These are phyloP conservation scores for Rhodosporidiobolus odoratus DNA, from an alignment of 768 basidiomycete species.

Conservation along the genomic window DNA sequence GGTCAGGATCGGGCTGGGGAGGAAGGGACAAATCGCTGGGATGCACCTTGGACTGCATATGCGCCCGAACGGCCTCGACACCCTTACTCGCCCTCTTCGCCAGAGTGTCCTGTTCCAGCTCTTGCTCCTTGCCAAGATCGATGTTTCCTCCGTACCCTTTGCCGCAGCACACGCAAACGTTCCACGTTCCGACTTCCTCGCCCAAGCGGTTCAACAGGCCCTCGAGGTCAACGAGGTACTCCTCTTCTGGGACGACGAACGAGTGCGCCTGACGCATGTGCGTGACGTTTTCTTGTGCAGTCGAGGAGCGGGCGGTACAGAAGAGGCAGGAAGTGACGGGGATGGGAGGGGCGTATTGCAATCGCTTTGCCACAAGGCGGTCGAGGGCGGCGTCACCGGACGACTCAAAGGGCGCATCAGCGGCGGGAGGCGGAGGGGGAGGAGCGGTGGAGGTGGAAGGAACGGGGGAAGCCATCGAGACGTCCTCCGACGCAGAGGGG, in stretches of 20 bases:
- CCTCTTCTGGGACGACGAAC: conserved; percentile 92
- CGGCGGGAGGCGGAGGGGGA: conserved; percentile 5
- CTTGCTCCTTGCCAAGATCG: conserved; percentile 77
- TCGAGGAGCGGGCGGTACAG: conserved; percentile 55
- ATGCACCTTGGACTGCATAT: conserved; percentile 81
- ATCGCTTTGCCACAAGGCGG: conserved; percentile 39
- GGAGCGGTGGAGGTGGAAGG: conserved; percentile 24
- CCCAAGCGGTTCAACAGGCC: conserved; percentile 81
- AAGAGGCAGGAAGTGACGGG: conserved; percentile 71
- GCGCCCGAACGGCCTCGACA: conserved; percentile 80
- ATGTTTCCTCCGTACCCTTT: conserved; percentile 60
- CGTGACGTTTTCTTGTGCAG: conserved; percentile 62
- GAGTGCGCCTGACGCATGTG: conserved; percentile 88
- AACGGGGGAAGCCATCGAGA: conserved; percentile 21
- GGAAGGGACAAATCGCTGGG: neutral
- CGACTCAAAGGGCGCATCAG: conserved; percentile 18
- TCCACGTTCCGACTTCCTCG: conserved; percentile 88
- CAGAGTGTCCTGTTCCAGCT: conserved; percentile 11
- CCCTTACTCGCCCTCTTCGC: conserved; percentile 64
- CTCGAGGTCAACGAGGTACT: conserved; percentile 74
- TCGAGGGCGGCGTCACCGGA: conserved; percentile 35
- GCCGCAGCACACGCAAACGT: conserved; percentile 86
- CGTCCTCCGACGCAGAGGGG: conserved; percentile 4
- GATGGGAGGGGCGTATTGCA: conserved; percentile 45
- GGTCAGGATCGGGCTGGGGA: neutral